These are phyloP conservation scores for Protomyces gravidus DNA, from an alignment of 1,139 yeast genomes.

Conservation along the genomic window DNA sequence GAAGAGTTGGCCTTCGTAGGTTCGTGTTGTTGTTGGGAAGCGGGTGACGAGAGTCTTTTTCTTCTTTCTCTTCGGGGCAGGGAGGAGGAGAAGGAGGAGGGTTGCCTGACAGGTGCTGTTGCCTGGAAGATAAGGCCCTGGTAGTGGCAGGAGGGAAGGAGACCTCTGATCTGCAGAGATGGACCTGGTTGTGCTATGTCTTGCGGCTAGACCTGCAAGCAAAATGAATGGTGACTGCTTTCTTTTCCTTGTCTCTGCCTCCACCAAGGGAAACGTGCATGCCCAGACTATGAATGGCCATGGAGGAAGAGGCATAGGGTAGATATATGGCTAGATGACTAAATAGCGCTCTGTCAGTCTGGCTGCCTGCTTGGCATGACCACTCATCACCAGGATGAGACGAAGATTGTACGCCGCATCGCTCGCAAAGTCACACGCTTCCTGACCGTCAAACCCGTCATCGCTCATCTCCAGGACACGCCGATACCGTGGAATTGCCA, in stretches of 20 bases:
- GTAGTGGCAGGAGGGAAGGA: too few species aligned
- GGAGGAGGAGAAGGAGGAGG: not conserved
- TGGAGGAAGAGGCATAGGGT: not conserved
- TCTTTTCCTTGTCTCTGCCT: too few species aligned
- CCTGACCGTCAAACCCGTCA: conserved; percentile 13
- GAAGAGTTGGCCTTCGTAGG: too few species aligned
- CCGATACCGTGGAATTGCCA: conserved; percentile 70
- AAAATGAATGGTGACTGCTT: too few species aligned
- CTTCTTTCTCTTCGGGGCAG: not conserved
- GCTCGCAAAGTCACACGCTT: conserved; percentile 52
- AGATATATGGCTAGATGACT: not conserved
- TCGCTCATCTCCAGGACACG: conserved; percentile 49
- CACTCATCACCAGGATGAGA: conserved; percentile 68
- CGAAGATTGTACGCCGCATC: conserved; percentile 86
- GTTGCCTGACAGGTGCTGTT: not conserved
- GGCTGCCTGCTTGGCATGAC: conserved; percentile 50
- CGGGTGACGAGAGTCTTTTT: not conserved
- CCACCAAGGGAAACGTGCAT: too few species aligned
- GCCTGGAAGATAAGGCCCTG: too few species aligned
- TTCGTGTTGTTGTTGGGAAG: too few species aligned
- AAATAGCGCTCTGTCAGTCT: conserved; percentile 54
- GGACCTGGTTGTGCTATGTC: too few species aligned
- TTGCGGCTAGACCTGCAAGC: too few species aligned
- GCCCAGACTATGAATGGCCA: too few species aligned
- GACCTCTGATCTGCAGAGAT: too few species aligned